Evolutionary conservation across 108 stramenopile genomes (phyloP), one percentile per base, ranked within the genome.

Genomic region (Tribonema minus): DNA sequence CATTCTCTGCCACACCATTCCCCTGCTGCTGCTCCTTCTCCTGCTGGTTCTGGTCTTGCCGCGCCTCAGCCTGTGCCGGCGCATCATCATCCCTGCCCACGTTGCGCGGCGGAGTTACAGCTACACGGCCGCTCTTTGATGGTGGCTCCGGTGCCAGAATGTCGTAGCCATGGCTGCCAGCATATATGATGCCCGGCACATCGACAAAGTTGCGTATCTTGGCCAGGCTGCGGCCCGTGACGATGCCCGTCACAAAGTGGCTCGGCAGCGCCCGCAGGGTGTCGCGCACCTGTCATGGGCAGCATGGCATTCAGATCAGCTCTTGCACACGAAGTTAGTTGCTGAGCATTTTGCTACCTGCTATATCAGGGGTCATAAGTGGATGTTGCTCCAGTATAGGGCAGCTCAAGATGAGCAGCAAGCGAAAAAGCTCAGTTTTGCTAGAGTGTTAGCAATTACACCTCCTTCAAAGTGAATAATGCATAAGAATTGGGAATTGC

Each of bases 101-200:
- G 23, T 58, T 58, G 23, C 26, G 23, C 2, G 0, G 23, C 23
- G 26, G 32, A 66, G 37, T 23, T 30, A 67, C 67, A 38, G 27
- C 32, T 67, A 15, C 40, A 29, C 15, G 28, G 1, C 39, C 39
- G 27, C 39, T 29, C n/a, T 6, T 20, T 25, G 31, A 2, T 38
- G 26, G 40, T 67, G 41, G 26, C n/a, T 58, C 36, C 4, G 78
- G 78, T 1, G 60, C 68, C 34, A 61, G 69, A 30, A 81, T 81
- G 59, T 81, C 80, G 70, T 78, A 81, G 31, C 80, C 80, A 59
- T 81, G 80, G 46, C 69, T 71, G 37, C 80, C 80, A 0, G 80
- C 80, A 30, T 81, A 81, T 35, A 78, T 78, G 26, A 81, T 76
- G 3, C 68, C 69, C 7, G 34, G 68, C 36, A 81, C 76, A 58